Conservation (phyloP, 495 filamentous ascomycete species). For the Xylaria intraflava region DNA sequence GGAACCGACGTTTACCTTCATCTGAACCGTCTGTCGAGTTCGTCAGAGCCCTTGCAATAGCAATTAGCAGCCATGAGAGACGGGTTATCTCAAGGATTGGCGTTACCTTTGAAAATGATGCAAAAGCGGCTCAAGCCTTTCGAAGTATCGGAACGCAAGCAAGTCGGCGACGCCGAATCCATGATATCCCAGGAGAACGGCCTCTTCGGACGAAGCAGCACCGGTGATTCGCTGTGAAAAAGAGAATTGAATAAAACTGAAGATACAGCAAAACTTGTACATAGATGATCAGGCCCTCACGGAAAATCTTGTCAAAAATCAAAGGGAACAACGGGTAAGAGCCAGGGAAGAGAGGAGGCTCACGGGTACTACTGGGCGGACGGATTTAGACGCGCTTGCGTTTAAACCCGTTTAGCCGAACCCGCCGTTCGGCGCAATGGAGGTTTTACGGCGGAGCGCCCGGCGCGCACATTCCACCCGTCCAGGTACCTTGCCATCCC, state of each 20-base stretch:
- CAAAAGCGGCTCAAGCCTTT: slow-evolving; percentile 51
- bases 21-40: slow-evolving; percentile 89
- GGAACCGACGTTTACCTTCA: slow-evolving; percentile 98
- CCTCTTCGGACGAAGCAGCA: slow-evolving; percentile 11
- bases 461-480: background rate
- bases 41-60: slow-evolving; percentile 96
- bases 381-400: background rate
- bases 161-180: slow-evolving; percentile 78
- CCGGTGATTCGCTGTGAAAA: slow-evolving; percentile 15
- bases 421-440: background rate
- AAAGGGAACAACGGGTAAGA: background rate
- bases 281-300: background rate
- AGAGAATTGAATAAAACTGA: background rate
- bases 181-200: slow-evolving; percentile 44
- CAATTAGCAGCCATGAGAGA: slow-evolving; percentile 96
- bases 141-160: slow-evolving; percentile 76
- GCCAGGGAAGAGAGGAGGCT: background rate
- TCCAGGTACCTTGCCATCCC: background rate
- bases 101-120: slow-evolving; percentile 56
- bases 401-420: background rate
- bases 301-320: background rate
- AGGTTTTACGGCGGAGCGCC: too few relatives aligned
- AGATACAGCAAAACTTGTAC: background rate
- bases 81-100: slow-evolving; percentile 76
- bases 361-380: background rate